Evolutionary conservation across 768 basidiomycete genomes (phyloP).

Genomic region (Gautieria morchelliformis): DNA sequence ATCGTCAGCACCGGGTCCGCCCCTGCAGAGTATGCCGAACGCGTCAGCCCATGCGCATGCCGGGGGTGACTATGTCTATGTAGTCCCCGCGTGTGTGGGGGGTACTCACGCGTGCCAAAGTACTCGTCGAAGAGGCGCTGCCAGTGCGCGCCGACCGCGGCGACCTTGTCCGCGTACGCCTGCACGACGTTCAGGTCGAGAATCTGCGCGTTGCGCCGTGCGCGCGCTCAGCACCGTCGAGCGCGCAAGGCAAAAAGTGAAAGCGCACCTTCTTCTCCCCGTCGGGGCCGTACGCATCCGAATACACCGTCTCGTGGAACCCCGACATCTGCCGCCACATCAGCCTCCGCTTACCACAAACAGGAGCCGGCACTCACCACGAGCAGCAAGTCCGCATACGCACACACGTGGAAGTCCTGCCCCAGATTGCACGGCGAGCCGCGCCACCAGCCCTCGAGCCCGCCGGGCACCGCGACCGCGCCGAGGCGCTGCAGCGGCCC

Average conservation of each 20-base stretch:
- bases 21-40: background rate
- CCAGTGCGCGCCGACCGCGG: background rate
- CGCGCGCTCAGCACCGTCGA: no score
- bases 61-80: no score
- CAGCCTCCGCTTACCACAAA: background rate
- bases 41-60: no score
- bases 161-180: background rate
- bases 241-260: background rate
- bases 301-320: slow-evolving; percentile 68
- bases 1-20: slow-evolving; percentile 27
- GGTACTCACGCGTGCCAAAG: slow-evolving; percentile 26
- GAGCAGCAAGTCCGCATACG: slow-evolving; percentile 41
- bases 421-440: slow-evolving; percentile 11
- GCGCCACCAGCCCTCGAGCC: background rate
- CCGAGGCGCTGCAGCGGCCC: background rate
- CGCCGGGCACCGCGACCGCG: background rate
- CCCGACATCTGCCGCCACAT: slow-evolving; percentile 24
- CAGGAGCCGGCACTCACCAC: slow-evolving; percentile 37
- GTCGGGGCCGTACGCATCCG: slow-evolving; percentile 56
- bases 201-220: slow-evolving; percentile 40
- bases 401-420: slow-evolving; percentile 31
- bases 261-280: slow-evolving; percentile 63
- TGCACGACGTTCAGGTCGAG: slow-evolving; percentile 54
- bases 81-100: no score
- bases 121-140: background rate